Conservation (phyloP, 768 basidiomycete genomes). For the Filobasidium floriforme region DNA sequence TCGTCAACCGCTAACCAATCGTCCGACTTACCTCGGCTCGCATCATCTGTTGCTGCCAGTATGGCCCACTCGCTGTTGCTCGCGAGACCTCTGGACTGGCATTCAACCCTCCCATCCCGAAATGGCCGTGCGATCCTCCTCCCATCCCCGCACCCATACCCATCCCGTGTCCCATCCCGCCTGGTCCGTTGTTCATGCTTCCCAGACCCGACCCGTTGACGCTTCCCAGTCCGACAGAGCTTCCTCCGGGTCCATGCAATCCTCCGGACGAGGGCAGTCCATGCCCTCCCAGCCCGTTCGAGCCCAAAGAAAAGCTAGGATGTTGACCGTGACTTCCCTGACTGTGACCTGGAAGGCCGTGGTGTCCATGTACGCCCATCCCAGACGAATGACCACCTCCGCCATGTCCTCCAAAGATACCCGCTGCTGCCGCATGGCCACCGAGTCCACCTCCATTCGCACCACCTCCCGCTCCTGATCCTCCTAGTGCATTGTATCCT, state of each 20-base stretch:
- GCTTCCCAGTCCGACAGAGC: not conserved
- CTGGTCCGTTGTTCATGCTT: not conserved
- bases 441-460: not conserved
- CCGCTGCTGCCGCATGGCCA: not conserved
- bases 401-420: not conserved
- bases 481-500: not conserved
- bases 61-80: slow-evolving; percentile 11
- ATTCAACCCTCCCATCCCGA: slow-evolving; percentile 8
- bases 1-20: slow-evolving; percentile 25
- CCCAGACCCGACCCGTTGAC: not conserved
- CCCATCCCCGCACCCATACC: not conserved
- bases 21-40: slow-evolving; percentile 72
- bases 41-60: slow-evolving; percentile 85
- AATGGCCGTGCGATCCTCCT: slow-evolving; percentile 2
- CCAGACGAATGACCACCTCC: not conserved
- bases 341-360: not conserved
- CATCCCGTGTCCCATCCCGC: slow-evolving; percentile 8
- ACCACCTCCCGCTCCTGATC: not conserved
- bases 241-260: not conserved
- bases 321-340: not conserved
- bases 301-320: not conserved
- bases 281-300: not conserved
- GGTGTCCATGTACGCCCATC: slow-evolving; percentile 8
- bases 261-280: not conserved
- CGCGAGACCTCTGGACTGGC: slow-evolving; percentile 8